Base-by-base conservation (phyloP, 768 basidiomycete genomes). In the Leccinellum albellum region DNA sequence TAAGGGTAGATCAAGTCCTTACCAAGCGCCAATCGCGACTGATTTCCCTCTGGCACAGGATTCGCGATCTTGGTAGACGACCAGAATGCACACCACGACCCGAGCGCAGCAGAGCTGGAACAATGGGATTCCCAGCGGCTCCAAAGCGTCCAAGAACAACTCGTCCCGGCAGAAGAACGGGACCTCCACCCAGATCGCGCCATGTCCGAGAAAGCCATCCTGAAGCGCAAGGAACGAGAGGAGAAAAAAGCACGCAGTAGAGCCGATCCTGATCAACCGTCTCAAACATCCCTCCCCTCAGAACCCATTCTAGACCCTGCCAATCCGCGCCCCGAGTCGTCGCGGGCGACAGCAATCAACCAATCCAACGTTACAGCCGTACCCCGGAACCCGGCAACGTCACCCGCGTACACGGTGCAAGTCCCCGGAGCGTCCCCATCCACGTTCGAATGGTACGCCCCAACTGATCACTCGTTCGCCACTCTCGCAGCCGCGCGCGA, bases 21-120 rank as follows among this genome's bases (percentile, higher is more conserved):
- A 12, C 26, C 28, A 1, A 9, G 15, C 31, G 21, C 31, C 6
- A 8, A 51, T 37, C 9, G 14, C 13, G 28, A 28, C 51, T 56
- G 32, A 55, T 54, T 32, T 37, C 9, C 53, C 31, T 42, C 13
- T 50, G 53, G 3, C 40, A 20, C 66, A 97, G 95, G 84, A 31
- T 73, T 88, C 14, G 94, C 90, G 4, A 78, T 87, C 24, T 76
- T 98, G 8, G 75, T 96, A 21, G 85, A 94, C 66, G 89, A 97
- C 61, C 76, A 76, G 17, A 71, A 60, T 12, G 84, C 87, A 1
- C 86, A 85, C 70, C 76, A 64, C 32, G 69, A 74, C 28, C 86
- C 87, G 1, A 74, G 76, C 4, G 29, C 72, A 1, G 62, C 72
- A 0, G 78, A 85, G 35, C 73, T 90, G 6, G 66, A 75, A 42